These are phyloP conservation scores for Thielaviopsis euricoi DNA, from an alignment of 2,329 filamentous ascomycete genomes.

Conservation along the genomic window DNA sequence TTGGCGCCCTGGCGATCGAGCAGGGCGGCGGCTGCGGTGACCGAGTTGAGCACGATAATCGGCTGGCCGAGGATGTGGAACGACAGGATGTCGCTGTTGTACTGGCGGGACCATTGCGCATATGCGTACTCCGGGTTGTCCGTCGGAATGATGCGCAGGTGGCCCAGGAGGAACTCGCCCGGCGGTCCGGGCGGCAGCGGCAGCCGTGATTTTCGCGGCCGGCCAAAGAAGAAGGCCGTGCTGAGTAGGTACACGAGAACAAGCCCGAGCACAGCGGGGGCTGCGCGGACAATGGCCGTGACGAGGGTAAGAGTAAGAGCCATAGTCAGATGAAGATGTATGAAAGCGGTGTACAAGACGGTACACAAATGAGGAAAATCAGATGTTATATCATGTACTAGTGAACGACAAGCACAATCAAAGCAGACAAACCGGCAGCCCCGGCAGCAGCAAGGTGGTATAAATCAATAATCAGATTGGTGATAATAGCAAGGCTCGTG, in stretches of 20 bases:
- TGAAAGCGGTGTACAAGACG: too few relatives aligned
- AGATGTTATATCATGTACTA: too few relatives aligned
- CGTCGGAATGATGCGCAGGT: slow-evolving; percentile 25
- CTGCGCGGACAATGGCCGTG: too few relatives aligned
- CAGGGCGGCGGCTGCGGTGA: slow-evolving; percentile 26
- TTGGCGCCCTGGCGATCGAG: slow-evolving; percentile 26
- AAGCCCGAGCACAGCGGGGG: neutral
- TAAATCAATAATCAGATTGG: too few relatives aligned
- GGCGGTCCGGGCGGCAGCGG: slow-evolving; percentile 20
- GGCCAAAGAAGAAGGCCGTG: neutral
- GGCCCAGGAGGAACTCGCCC: slow-evolving; percentile 25
- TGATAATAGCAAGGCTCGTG: too few relatives aligned
- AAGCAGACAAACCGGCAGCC: too few relatives aligned
- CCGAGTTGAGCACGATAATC: slow-evolving; percentile 26
- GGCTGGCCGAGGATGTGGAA: slow-evolving; percentile 26
- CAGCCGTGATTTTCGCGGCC: slow-evolving; percentile 3
- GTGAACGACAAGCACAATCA: too few relatives aligned
- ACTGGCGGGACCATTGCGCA: slow-evolving; percentile 22
- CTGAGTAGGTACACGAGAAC: slow-evolving; percentile 3
- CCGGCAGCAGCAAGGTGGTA: too few relatives aligned
- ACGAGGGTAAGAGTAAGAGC: too few relatives aligned
- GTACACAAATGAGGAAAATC: too few relatives aligned
- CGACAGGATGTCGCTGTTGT: slow-evolving; percentile 34
- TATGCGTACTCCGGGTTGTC: slow-evolving; percentile 19
- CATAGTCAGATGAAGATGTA: too few relatives aligned